phyloP scores from a whole-genome alignment of 176 grass and related monocot genomes.

The Avena sativa region DNA sequence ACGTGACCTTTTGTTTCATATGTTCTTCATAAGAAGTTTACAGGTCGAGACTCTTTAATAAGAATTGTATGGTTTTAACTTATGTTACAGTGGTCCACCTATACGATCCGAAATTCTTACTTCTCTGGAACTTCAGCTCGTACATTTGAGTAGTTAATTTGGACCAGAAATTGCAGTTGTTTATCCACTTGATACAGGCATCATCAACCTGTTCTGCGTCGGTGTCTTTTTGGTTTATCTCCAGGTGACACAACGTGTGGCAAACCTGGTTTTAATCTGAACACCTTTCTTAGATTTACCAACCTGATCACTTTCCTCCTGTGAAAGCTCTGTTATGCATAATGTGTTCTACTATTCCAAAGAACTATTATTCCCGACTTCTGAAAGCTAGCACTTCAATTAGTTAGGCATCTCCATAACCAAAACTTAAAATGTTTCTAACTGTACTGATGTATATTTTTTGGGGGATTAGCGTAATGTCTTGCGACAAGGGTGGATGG shows the following conservation, averaged over 20 bases:
- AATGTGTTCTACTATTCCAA: neutral
- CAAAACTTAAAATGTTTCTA: no score
- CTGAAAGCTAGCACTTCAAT: neutral
- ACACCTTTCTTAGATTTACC: neutral
- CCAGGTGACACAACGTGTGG: neutral
- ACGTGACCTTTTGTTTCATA: neutral
- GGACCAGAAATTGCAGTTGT: neutral
- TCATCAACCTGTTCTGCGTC: neutral
- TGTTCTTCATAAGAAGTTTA: neutral
- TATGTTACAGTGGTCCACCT: neutral
- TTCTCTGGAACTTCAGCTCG: neutral
- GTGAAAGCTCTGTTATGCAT: neutral
- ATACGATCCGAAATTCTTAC: neutral
- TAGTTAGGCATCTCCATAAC: neutral
- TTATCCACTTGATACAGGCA: neutral
- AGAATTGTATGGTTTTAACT: neutral
- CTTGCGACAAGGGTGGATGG: neutral
- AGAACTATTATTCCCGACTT: neutral
- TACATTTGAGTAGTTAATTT: neutral
- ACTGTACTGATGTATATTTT: neutral
- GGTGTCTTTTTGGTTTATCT: neutral
- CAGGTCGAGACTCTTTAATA: neutral
- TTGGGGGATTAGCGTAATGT: neutral
- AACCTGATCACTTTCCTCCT: neutral
- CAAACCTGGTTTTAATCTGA: neutral